These are phyloP conservation scores for Termitomyces sp. DNA, from an alignment of 768 basidiomycete genomes.

Conservation along the genomic window DNA sequence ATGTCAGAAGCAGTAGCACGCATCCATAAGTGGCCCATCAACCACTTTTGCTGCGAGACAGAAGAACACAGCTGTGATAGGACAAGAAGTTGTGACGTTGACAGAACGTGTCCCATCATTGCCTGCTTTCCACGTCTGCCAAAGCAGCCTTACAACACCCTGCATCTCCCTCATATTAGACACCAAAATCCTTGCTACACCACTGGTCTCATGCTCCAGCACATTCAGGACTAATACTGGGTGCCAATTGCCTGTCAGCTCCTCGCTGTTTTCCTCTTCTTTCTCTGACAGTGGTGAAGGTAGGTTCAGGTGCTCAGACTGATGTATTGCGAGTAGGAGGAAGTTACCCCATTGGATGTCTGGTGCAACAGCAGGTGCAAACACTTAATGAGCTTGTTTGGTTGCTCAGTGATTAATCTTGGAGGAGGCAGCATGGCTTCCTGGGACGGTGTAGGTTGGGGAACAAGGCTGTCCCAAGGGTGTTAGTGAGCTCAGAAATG, in stretches of 20 bases:
- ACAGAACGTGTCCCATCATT: conserved; percentile 9
- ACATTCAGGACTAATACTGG: conserved; percentile 37
- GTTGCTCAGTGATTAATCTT: conserved; percentile 23
- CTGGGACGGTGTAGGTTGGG: conserved; percentile 15
- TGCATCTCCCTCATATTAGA: conserved; percentile 14
- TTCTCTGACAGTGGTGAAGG: conserved; percentile 1
- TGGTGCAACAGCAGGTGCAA: conserved; percentile 25
- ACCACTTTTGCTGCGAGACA: conserved; percentile 35
- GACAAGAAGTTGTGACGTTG: conserved; percentile 26
- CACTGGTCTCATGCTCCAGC: conserved; percentile 26
- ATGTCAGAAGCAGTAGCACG: conserved; percentile 31
- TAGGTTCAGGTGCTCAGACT: conserved; percentile 6
- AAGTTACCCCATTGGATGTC: conserved; percentile 41
- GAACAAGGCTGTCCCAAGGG: conserved; percentile 21
- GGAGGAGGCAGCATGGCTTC: neutral
- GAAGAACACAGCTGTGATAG: conserved; percentile 40
- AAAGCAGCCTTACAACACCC: conserved; percentile 30
- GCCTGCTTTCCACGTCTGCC: conserved; percentile 34
- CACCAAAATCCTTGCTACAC: neutral
- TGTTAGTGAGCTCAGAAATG: conserved; percentile 15
- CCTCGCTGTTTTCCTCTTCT: neutral
- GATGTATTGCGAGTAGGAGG: conserved; percentile 30
- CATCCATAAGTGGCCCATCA: conserved; percentile 33
- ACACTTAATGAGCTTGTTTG: conserved; percentile 18
- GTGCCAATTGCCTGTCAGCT: conserved; percentile 30